Evolutionary conservation across 257 asterid species (phyloP).

Genomic region (Solanum ahanhuiri): DNA sequence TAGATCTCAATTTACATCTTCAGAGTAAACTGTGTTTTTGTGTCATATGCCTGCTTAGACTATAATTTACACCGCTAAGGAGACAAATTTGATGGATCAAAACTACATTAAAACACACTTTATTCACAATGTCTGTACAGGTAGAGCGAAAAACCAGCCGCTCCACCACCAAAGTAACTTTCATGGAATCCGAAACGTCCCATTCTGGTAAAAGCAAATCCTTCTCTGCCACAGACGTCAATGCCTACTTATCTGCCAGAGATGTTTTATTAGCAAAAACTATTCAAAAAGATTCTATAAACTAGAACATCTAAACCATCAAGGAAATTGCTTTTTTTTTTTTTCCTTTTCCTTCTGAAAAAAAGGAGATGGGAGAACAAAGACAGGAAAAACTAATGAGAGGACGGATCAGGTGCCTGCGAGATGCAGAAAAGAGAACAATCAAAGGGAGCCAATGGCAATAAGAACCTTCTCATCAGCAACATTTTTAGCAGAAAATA

Average conservation of each 20-base stretch:
- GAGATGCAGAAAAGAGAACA: neutral
- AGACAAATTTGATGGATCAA: neutral
- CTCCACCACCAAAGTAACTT: neutral
- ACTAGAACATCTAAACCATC: neutral
- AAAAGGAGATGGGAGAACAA: neutral
- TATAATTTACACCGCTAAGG: neutral
- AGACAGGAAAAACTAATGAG: neutral
- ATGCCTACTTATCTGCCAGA: neutral
- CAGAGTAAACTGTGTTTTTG: neutral
- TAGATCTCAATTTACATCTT: neutral
- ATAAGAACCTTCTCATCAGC: neutral
- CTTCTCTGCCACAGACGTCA: neutral
- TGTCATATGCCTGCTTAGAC: neutral
- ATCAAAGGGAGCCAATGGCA: neutral
- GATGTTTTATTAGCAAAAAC: neutral
- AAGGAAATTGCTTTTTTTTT: neutral
- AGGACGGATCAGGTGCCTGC: neutral
- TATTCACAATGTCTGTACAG: neutral
- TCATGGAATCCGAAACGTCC: neutral
- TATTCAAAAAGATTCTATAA: neutral
- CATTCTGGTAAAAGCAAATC: neutral
- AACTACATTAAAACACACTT: neutral
- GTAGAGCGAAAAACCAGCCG: neutral
- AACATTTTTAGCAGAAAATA: neutral
- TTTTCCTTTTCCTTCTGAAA: neutral